Evolutionary conservation across 352 stramenopile genomes (phyloP), one percentile per base, ranked within the genome.

Genomic region (Phytophthora idaei): DNA sequence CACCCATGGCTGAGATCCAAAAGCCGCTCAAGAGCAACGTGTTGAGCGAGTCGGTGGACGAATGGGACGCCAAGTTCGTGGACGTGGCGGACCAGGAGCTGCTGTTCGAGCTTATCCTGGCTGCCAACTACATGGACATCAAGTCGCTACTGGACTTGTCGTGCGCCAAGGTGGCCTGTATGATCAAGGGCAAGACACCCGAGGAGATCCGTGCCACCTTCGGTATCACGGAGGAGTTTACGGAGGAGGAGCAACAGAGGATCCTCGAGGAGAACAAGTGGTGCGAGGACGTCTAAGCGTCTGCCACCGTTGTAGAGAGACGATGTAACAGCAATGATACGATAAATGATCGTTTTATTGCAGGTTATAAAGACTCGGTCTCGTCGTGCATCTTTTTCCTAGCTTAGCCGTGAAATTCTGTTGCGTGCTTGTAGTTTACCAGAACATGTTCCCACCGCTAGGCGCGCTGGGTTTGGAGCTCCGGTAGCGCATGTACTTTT

Each of bases 191-290:
- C 65, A 89, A 90, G 67, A 82, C 79, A 10, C 79, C 79, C 32
- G 71, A 90, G 48, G 76, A 87, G 46, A 84, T 90, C 32, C 82
- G 82, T 29, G 77, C 68, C 9, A 89, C 78, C 3, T 90, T 90
- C 45, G 71, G 72, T 58, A 87, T 90, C 57, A 80, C 74, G 37
- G 61, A 79, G 28, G 76, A 81, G 48, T 90, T 90, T 52, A 90
- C 81, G 25, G 75, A 80, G 21, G 79, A 89, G 62, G 82, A 90
- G 53, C 73, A 90, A 66, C 67, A 83, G 69, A 64, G 71, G 52
- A 87, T 90, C 44, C 73, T 77, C 46, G 82, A 87, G 49, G 82
- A 90, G 67, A 89, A 90, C 76, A 90, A 90, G 67, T 90, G 82
- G 77, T 80, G 69, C 64, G 82, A 90, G 39, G 76, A 88, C 27